Percentiles rank a stretch among this genome's conserved stretches.
These are phyloP conservation scores for Phytopythium montanum DNA, from an alignment of 352 stramenopile genomes.

Conservation along the genomic window DNA sequence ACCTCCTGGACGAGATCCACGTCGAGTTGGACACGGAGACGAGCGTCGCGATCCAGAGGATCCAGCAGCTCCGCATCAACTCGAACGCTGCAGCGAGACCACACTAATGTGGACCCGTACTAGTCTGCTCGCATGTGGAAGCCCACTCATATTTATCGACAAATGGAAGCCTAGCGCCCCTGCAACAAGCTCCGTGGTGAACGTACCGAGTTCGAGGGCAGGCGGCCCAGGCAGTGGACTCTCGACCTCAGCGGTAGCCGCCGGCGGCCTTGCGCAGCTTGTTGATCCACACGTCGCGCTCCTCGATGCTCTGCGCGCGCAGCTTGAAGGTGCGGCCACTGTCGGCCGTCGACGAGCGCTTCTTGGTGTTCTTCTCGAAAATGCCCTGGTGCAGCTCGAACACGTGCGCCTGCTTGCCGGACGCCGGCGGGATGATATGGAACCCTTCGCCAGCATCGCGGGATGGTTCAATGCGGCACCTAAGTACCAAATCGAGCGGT, in stretches of 20 bases:
- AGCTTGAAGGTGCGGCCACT: slow-evolving; percentile 80
- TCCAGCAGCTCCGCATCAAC: slow-evolving; percentile 27
- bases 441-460: slow-evolving; percentile 79
- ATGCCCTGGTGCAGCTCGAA: slow-evolving; percentile 72
- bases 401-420: slow-evolving; percentile 53
- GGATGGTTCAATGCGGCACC: slow-evolving; percentile 70
- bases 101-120: neutral
- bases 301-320: slow-evolving; percentile 78
- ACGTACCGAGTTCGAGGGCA: too few relatives aligned
- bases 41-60: slow-evolving; percentile 34
- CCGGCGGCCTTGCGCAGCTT: slow-evolving; percentile 59
- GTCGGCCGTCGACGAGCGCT: slow-evolving; percentile 63
- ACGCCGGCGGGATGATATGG: slow-evolving; percentile 62
- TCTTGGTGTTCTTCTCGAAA: slow-evolving; percentile 82
- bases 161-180: neutral
- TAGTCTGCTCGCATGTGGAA: neutral
- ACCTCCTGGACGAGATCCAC: slow-evolving; percentile 31
- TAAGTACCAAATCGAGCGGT: slow-evolving; percentile 8
- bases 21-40: slow-evolving; percentile 36
- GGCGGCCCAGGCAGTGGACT: neutral
- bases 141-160: slow-evolving; percentile 5
- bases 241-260: slow-evolving; percentile 20
- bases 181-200: too few relatives aligned
- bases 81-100: neutral
- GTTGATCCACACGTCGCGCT: slow-evolving; percentile 80